Conservation (phyloP, 2,329 filamentous ascomycete genomes). For the Alternaria arborescens region DNA sequence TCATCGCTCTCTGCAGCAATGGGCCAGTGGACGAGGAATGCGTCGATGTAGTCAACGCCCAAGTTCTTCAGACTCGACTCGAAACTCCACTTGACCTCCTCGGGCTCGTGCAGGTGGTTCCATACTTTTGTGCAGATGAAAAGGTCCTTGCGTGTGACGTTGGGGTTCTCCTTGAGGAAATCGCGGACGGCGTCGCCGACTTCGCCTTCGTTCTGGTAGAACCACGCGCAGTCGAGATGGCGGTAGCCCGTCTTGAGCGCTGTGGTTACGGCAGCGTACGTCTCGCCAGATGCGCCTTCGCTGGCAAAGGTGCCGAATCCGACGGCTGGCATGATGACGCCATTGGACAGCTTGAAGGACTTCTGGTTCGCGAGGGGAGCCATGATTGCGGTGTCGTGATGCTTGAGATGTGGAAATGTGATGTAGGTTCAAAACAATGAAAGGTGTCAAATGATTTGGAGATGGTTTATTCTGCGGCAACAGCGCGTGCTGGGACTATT, state of each 20-base stretch:
- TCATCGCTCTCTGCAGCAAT: conserved; percentile 62
- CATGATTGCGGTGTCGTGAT: conserved; percentile 31
- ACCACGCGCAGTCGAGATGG: conserved; percentile 74
- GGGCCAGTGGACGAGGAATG: conserved; percentile 74
- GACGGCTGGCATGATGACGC: conserved; percentile 71
- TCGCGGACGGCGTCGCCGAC: conserved; percentile 71
- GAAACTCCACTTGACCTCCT: conserved; percentile 67
- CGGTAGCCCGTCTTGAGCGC: conserved; percentile 69
- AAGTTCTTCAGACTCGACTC: conserved; percentile 71
- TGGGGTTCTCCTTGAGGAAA: conserved; percentile 64
- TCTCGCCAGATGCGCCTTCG: conserved; percentile 67
- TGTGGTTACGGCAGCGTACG: conserved; percentile 64
- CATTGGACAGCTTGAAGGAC: conserved; percentile 64
- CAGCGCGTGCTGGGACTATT: conserved; percentile 8
- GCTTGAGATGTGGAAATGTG: neutral
- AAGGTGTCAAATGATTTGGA: neutral
- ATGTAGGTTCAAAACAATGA: neutral
- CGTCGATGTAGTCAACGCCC: conserved; percentile 69
- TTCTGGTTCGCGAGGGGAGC: conserved; percentile 45
- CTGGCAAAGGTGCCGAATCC: conserved; percentile 78
- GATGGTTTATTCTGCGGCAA: neutral
- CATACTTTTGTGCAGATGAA: conserved; percentile 81
- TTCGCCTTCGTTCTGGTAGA: conserved; percentile 76
- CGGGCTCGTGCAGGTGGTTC: conserved; percentile 62
- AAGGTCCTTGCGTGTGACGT: conserved; percentile 66